A percentile compares a stretch with the other conserved stretches of the same genome.
Evolutionary conservation across 2,329 filamentous ascomycete species (phyloP).

Genomic region (Neonectria magnoliae): DNA sequence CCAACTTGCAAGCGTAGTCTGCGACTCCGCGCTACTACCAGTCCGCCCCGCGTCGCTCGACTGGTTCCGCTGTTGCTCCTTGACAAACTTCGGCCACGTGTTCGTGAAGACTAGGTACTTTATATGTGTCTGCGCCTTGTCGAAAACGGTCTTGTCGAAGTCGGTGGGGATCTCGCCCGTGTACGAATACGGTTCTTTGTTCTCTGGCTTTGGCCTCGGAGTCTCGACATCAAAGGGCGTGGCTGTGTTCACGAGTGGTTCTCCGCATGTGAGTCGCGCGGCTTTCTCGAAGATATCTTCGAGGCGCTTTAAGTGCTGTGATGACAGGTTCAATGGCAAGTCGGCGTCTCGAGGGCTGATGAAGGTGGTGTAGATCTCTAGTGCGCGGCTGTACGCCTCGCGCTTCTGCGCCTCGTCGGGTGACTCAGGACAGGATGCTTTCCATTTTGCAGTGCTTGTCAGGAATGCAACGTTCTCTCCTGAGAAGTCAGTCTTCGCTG

Average conservation of each 20-base stretch:
- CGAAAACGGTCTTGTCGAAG: constrained; percentile 66
- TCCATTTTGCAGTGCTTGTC: constrained; percentile 67
- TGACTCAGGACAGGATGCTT: constrained; percentile 44
- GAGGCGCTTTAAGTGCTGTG: constrained; percentile 60
- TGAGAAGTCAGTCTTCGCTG: constrained; percentile 72
- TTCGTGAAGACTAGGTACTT: constrained; percentile 75
- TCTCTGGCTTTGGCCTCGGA: not conserved
- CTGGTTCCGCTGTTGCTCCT: constrained; percentile 38
- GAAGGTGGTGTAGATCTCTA: constrained; percentile 70
- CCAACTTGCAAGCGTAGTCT: constrained; percentile 4
- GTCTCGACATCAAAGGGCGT: constrained; percentile 49
- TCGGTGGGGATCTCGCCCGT: constrained; percentile 56
- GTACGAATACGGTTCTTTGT: constrained; percentile 36
- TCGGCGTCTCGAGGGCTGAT: constrained; percentile 68
- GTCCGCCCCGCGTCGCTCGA: constrained; percentile 16
- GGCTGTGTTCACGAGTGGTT: constrained; percentile 48
- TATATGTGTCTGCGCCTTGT: constrained; percentile 67
- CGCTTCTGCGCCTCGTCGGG: constrained; percentile 34
- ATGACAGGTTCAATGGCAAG: constrained; percentile 73
- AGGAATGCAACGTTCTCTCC: constrained; percentile 77
- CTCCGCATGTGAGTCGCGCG: constrained; percentile 54
- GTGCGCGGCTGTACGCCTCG: constrained; percentile 65
- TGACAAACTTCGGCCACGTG: constrained; percentile 71
- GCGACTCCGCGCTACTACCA: constrained; percentile 1
- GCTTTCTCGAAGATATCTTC: constrained; percentile 65